Evolutionary conservation across 805 yeast genomes (phyloP).

Genomic region (Hanseniaspora guilliermondii): DNA sequence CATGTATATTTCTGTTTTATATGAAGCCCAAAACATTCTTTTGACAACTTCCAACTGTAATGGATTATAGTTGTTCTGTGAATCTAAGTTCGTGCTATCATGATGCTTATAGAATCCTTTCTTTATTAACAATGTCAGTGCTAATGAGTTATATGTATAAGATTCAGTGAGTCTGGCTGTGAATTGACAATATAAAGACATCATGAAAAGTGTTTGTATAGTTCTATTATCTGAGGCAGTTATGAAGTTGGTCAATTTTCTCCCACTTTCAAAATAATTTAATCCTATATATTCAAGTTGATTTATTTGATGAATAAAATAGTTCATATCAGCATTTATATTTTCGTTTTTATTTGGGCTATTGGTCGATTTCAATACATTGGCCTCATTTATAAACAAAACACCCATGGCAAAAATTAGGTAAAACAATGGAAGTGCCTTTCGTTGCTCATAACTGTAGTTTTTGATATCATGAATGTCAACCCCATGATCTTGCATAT

Average conservation of each 20-base stretch:
- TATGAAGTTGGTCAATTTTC: constrained; percentile 67
- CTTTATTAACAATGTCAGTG: constrained; percentile 65
- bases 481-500: constrained; percentile 41
- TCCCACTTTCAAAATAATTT: constrained; percentile 66
- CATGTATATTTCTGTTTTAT: constrained; percentile 81
- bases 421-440: constrained; percentile 67
- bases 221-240: constrained; percentile 70
- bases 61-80: constrained; percentile 42
- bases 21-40: constrained; percentile 77
- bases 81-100: constrained; percentile 27
- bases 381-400: constrained; percentile 43
- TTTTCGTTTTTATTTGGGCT: constrained; percentile 27
- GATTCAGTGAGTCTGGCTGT: constrained; percentile 79
- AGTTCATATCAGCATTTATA: constrained; percentile 19
- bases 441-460: constrained; percentile 59
- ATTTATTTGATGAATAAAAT: constrained; percentile 17
- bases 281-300: constrained; percentile 60
- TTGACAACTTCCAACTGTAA: constrained; percentile 74
- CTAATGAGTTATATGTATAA: constrained; percentile 81
- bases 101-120: constrained; percentile 73
- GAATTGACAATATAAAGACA: constrained; percentile 74
- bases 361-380: neutral
- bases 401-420: constrained; percentile 86
- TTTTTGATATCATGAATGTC: constrained; percentile 25
- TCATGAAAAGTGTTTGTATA: constrained; percentile 76